Evolutionary conservation across 2,329 filamentous ascomycete species (phyloP).

Genomic region (Neonectria punicea): DNA sequence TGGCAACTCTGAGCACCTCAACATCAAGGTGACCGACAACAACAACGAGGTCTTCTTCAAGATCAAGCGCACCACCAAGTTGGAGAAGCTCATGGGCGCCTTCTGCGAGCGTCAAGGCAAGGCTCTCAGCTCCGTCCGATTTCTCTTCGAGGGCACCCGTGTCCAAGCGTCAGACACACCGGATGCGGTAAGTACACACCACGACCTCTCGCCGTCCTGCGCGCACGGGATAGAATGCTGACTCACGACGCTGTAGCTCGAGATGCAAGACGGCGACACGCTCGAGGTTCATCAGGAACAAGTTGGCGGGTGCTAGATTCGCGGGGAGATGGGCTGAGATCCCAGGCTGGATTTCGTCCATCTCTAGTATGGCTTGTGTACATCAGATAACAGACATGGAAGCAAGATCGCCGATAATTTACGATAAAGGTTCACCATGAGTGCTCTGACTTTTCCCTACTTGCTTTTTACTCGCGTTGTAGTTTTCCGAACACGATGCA

Average conservation of each 20-base stretch:
- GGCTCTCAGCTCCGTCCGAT: slow-evolving; percentile 83
- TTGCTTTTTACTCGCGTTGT: not conserved
- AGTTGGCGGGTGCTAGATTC: slow-evolving; percentile 74
- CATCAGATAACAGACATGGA: slow-evolving; percentile 32
- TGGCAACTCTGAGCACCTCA: slow-evolving; percentile 81
- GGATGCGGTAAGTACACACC: slow-evolving; percentile 76
- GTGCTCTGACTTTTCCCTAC: not conserved
- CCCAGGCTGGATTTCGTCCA: slow-evolving; percentile 30
- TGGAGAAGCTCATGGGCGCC: slow-evolving; percentile 98
- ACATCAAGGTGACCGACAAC: slow-evolving; percentile 99
- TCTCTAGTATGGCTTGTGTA: slow-evolving; percentile 35
- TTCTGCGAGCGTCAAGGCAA: slow-evolving; percentile 98
- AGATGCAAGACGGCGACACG: slow-evolving; percentile 96
- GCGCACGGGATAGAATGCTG: slow-evolving; percentile 14
- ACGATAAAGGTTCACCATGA: slow-evolving; percentile 45
- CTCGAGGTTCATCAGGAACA: slow-evolving; percentile 99
- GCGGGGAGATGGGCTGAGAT: slow-evolving; percentile 19
- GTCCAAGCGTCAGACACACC: slow-evolving; percentile 91
- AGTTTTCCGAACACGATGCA: slow-evolving; percentile 4
- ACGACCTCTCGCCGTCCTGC: slow-evolving; percentile 5
- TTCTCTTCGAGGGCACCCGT: slow-evolving; percentile 94
- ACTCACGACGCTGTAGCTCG: slow-evolving; percentile 69
- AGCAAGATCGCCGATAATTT: slow-evolving; percentile 39
- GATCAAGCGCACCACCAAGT: slow-evolving; percentile 95
- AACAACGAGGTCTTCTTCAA: slow-evolving; percentile 99